A percentile compares a stretch with the other conserved stretches of the same genome.
Conservation (phyloP, 192 early-diverging fungal genomes). For the Coemansia sp. region DNA sequence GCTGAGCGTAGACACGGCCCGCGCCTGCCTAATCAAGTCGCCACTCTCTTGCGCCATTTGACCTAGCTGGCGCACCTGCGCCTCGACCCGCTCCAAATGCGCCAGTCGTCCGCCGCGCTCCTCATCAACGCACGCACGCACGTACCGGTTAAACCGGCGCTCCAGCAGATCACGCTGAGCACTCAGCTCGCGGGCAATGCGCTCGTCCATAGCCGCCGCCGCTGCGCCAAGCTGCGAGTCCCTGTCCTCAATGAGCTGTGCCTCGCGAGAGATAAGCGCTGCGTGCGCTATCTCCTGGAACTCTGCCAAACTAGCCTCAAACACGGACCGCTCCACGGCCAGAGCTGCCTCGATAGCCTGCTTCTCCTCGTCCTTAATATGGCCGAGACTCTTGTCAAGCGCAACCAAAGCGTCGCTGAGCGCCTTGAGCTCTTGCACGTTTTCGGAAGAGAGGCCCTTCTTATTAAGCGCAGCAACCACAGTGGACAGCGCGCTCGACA, state of each 20-base stretch:
- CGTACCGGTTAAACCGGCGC: slow-evolving; percentile 76
- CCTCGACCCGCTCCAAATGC: slow-evolving; percentile 77
- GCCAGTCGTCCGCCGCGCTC: slow-evolving; percentile 91
- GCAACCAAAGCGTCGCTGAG: slow-evolving; percentile 57
- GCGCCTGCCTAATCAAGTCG: slow-evolving; percentile 65
- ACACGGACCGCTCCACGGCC: slow-evolving; percentile 61
- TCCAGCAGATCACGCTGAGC: slow-evolving; percentile 74
- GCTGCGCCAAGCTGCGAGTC: slow-evolving; percentile 57
- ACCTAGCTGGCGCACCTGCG: slow-evolving; percentile 78
- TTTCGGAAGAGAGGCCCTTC: slow-evolving; percentile 37
- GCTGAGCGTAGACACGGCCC: slow-evolving; percentile 62
- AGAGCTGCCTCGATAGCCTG: slow-evolving; percentile 61
- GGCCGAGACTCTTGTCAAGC: slow-evolving; percentile 57
- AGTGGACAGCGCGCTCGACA: slow-evolving; percentile 32
- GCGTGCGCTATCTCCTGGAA: slow-evolving; percentile 54
- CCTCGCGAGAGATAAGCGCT: slow-evolving; percentile 54
- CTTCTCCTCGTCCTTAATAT: slow-evolving; percentile 50
- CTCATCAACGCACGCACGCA: slow-evolving; percentile 80
- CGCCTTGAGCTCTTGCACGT: slow-evolving; percentile 40
- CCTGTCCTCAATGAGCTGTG: slow-evolving; percentile 55
- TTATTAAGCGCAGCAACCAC: slow-evolving; percentile 45
- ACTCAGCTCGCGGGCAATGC: slow-evolving; percentile 64
- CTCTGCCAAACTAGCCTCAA: slow-evolving; percentile 55
- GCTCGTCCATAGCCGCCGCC: slow-evolving; percentile 50
- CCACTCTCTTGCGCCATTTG: slow-evolving; percentile 68